Evolutionary conservation across 192 early-diverging fungal species (phyloP), one percentile per base, ranked within the genome.

Genomic region (Coemansia sp.): DNA sequence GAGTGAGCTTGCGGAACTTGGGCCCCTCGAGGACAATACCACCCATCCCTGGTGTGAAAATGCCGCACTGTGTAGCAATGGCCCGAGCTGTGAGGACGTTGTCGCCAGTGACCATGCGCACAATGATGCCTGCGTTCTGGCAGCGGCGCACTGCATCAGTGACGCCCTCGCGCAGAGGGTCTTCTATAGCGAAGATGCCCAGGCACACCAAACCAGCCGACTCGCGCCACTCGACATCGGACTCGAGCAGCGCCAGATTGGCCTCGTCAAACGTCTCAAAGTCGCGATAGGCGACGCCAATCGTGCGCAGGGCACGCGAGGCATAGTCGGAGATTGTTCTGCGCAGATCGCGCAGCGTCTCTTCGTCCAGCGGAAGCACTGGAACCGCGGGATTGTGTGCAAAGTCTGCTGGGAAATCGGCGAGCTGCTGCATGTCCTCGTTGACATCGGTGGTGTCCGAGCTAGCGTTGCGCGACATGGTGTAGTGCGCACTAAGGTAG

Each of bases 41-140:
- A 48, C 90, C 91, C 70, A 72, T 70, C 0, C 83, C 82, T 16
- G 85, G 83, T 11, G 89, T 89, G 50, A 89, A 90, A 54, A 99
- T 98, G 42, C 93, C 93, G 59, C 95, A 95, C 65, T 93, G 89
- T 11, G 83, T 89, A 30, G 96, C 98, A 74, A 99, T 99, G 6
- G 93, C 89, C 36, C 89, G 86, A 2, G 98, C 98, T 1, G 98
- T 99, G 0, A 89, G 75, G 47, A 93, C 60, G 67, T 97, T 97
- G 82, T 99, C 98, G 53, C 98, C 98, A 1, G 98, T 99, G 19
- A 99, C 95, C 98, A 99, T 99, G 14, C 96, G 89, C 47, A 99
- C 93, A 79, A 89, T 85, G 27, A 99, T 90, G 51, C 97, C 95
- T 23, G 98, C 98, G 28, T 85, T 82, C 69, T 89, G 88, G 71